Base-by-base conservation (phyloP, 2,329 filamentous ascomycete genomes). In the Hypoxylon sp. region DNA sequence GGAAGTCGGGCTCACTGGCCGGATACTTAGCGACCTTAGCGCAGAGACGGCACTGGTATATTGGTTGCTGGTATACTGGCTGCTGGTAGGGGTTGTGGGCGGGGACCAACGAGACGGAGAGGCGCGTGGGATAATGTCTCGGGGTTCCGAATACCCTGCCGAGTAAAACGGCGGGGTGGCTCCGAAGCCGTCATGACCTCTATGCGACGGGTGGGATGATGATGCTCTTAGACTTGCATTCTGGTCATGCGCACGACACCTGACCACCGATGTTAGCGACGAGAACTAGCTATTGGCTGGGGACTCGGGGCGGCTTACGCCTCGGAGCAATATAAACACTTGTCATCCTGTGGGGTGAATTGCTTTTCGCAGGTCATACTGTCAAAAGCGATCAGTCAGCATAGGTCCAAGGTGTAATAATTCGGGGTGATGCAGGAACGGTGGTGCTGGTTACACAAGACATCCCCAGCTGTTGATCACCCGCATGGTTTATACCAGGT, bases 361-460 rank as follows among this genome's bases (percentile, higher is more conserved):
- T 89, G 86, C 77, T 89, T 89, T 74, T 89, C 87, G 75, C 87
- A 89, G 8, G 82, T 85, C 87, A 89, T 89, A 76, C 87, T 89
- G 32, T 56, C 70, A 47, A 70, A 54, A 53, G 62, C 41, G 52
- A 68, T 76, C 65, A 77, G 76, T 71, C 61, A 70, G 64, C 63
- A 51, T 55, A 37, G 54, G 22, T 44, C 64, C 46, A 60, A 50
- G 64, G 50, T 39, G 48, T 13, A 30, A 44, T 41, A 22, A 19
- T 19, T 56, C 30, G 50, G 68, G 54, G 65, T 55, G 66, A 74
- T 75, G 74, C 75, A 77, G 75, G 73, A 77, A 77, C 74, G 59
- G 67, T 62, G 34, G 13, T 6, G 46, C 46, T 68, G 56, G 60
- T 61, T 62, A 44, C 54, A 62, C 60, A 58, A 64, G 57, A 61